Conservation (phyloP, 2,329 filamentous ascomycete species). For the Penicillium sp. region DNA sequence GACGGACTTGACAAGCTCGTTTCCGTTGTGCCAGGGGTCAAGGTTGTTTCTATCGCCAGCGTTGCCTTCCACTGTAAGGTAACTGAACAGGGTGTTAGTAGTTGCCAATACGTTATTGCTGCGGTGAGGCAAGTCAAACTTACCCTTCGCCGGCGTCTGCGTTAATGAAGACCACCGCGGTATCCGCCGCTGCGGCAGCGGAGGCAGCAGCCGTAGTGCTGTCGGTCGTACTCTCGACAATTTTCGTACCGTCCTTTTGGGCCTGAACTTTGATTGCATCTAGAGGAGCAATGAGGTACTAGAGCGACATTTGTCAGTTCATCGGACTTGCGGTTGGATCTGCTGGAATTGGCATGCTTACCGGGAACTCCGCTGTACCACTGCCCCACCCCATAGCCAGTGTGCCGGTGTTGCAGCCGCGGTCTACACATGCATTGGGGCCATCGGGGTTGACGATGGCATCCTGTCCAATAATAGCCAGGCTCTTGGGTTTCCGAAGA, state of each 20-base stretch:
- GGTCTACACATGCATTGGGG: constrained; percentile 56
- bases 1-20: constrained; percentile 51
- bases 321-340: neutral
- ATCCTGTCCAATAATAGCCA: constrained; percentile 51
- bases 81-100: constrained; percentile 17
- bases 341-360: neutral
- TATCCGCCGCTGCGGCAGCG: constrained; percentile 38
- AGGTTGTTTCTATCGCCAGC: constrained; percentile 51
- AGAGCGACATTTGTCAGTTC: neutral
- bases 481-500: constrained; percentile 45
- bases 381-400: constrained; percentile 74
- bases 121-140: neutral
- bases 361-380: constrained; percentile 66
- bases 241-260: constrained; percentile 41
- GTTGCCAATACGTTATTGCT: no score
- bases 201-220: constrained; percentile 33
- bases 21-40: constrained; percentile 46
- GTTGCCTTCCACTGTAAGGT: constrained; percentile 54
- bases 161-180: constrained; percentile 50
- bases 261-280: constrained; percentile 41
- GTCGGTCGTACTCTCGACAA: constrained; percentile 39
- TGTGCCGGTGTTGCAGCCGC: constrained; percentile 64
- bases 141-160: constrained; percentile 47
- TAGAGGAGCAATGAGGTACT: constrained; percentile 45
- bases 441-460: constrained; percentile 45